phyloP scores from a whole-genome alignment of 768 basidiomycete species.

The Psilocybe cyanescens region DNA sequence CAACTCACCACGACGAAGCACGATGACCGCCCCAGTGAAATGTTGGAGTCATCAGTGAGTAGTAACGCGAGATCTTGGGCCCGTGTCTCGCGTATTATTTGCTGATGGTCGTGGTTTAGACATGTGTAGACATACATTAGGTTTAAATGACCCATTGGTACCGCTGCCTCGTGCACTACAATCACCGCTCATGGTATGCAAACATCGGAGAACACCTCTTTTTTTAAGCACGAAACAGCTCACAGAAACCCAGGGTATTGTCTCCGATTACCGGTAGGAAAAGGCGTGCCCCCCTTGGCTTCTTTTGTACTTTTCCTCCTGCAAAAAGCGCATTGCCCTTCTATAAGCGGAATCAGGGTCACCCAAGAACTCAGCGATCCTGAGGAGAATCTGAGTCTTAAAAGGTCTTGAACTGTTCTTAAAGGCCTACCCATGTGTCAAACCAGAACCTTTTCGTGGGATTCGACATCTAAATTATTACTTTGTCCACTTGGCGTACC shows the following conservation, averaged over 20 bases:
- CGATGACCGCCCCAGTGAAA: not conserved
- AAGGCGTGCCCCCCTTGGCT: conserved; percentile 17
- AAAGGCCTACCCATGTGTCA: conserved; percentile 20
- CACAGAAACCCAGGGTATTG: conserved; percentile 11
- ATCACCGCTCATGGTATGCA: conserved; percentile 13
- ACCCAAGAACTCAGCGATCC: conserved; percentile 24
- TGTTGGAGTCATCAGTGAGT: not conserved
- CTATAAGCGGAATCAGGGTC: conserved; percentile 23
- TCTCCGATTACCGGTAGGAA: conserved; percentile 17
- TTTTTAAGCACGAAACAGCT: conserved; percentile 11
- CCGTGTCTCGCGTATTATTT: conserved; percentile 6
- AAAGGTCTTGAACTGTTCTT: conserved; percentile 15
- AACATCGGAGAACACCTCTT: conserved; percentile 12
- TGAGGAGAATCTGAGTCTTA: conserved; percentile 22
- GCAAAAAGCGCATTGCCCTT: conserved; percentile 17
- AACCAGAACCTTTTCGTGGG: conserved; percentile 21
- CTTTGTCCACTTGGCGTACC: conserved; percentile 7
- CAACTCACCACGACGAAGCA: not conserved
- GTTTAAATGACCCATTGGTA: conserved; percentile 14
- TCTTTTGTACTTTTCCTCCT: conserved; percentile 19
- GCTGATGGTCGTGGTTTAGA: conserved; percentile 2
- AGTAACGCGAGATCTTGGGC: not conserved
- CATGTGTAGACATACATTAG: conserved; percentile 4
- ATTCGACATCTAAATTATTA: conserved; percentile 16
- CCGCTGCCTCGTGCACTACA: conserved; percentile 18